Evolutionary conservation across 768 basidiomycete species (phyloP), one percentile per base, ranked within the genome.

Genomic region (Tulasnella sp.): DNA sequence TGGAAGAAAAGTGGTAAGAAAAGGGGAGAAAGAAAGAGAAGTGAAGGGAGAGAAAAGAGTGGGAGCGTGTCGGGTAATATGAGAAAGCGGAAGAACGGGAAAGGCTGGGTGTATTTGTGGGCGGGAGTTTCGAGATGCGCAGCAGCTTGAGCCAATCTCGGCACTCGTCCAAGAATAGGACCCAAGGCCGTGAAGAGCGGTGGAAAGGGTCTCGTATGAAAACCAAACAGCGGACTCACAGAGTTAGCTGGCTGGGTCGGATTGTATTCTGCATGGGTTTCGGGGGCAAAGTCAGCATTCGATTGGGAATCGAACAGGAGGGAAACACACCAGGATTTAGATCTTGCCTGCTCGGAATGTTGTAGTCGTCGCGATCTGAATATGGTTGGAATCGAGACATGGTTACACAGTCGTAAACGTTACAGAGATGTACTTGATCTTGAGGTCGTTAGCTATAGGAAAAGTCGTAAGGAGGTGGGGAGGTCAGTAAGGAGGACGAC

Each of bases 381-480:
- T 75, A 75, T 26, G 46, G 23, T 32, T 75, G 44, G 11, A 57
- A 42, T 39, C 37, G 44, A 48, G 44, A 46, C 44, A 75, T 75
- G 18, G 4, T 44, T 9, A 13, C 29, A 35, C 13, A 37, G 46
- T 75, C 74, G 74, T 75, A n/a, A 55, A 16, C n/a, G 39, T 51
- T 26, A n/a, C 74, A 39, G 26, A 67, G 61, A 67, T 72, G 37
- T 32, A 37, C 26, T 48, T 57, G 74, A 55, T 75, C 74, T 72
- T 72, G 70, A 71, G 70, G 71, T 42, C 71, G 71, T 73, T 42
- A 42, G 71, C 40, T 42, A 73, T 10, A 75, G 74, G 55, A 55
- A 44, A 55, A 48, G 51, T 40, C 44, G 71, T 72, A 13, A 46
- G 71, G 44, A 72, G 70, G 29, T 70, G 32, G 39, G 7, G 70